Conservation (phyloP, 2,329 filamentous ascomycete genomes). For the Verticillium longisporum region DNA sequence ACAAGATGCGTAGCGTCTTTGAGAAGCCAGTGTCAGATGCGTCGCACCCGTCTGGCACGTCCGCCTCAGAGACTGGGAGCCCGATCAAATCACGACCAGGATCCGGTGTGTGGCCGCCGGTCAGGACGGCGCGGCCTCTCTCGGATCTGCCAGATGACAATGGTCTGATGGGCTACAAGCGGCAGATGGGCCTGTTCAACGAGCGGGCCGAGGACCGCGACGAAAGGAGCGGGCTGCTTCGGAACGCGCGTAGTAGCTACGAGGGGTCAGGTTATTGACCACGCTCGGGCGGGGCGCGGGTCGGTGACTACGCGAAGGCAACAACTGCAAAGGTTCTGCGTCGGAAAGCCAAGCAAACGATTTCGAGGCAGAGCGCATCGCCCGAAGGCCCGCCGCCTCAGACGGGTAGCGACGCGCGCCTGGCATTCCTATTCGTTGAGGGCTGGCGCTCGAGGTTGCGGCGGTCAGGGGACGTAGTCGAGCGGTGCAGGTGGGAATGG, state of each 20-base stretch:
- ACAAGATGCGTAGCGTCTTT: conserved; percentile 33
- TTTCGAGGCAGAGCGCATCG: conserved; percentile 7
- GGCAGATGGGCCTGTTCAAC: conserved; percentile 10
- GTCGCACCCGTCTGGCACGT: neutral
- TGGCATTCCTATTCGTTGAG: conserved; percentile 29
- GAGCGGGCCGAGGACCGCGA: conserved; percentile 13
- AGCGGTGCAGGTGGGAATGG: conserved; percentile 25
- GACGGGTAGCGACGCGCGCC: conserved; percentile 11
- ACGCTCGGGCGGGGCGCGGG: conserved; percentile 24
- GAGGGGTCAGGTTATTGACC: conserved; percentile 23
- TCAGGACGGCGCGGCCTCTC: conserved; percentile 2
- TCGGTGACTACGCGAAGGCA: neutral
- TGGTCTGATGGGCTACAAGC: conserved; percentile 2
- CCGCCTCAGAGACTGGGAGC: conserved; percentile 5
- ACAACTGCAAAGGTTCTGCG: neutral
- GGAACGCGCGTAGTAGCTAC: conserved; percentile 8
- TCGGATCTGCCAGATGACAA: conserved; percentile 12
- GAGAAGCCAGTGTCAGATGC: conserved; percentile 15
- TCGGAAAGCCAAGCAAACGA: neutral
- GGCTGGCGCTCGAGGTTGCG: conserved; percentile 27
- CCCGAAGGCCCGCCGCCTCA: conserved; percentile 1
- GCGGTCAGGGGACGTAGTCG: conserved; percentile 23
- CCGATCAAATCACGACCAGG: conserved; percentile 16
- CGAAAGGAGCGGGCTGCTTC: conserved; percentile 23
- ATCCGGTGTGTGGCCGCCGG: conserved; percentile 15